Evolutionary conservation across 2,329 filamentous ascomycete genomes (phyloP).

Genomic region (Orbilia javanica): DNA sequence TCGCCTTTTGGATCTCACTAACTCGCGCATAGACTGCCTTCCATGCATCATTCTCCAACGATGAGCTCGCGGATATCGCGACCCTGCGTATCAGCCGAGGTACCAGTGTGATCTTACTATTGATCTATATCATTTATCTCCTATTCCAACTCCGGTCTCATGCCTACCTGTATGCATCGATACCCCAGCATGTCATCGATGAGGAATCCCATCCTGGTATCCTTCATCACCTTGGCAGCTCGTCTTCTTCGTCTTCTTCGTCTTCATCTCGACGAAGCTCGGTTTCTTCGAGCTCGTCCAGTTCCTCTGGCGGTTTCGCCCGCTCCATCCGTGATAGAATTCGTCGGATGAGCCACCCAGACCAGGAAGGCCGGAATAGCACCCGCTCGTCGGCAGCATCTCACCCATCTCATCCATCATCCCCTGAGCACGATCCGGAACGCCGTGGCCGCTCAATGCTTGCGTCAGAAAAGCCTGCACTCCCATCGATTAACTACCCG

Average conservation of each 20-base stretch:
- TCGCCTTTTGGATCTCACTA: not conserved
- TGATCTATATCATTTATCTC: constrained; percentile 86
- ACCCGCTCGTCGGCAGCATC: constrained; percentile 44
- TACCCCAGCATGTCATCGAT: constrained; percentile 90
- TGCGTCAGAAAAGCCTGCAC: constrained; percentile 30
- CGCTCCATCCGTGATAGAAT: constrained; percentile 55
- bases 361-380: constrained; percentile 47
- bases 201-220: constrained; percentile 90
- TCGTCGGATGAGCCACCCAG: constrained; percentile 53
- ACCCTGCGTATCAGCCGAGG: constrained; percentile 86
- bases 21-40: constrained; percentile 78
- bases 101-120: constrained; percentile 81
- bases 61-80: constrained; percentile 73
- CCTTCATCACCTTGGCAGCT: constrained; percentile 70
- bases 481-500: not conserved
- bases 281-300: constrained; percentile 71
- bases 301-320: constrained; percentile 60
- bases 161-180: constrained; percentile 84
- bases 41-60: constrained; percentile 82
- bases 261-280: constrained; percentile 65
- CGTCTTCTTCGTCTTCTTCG: constrained; percentile 60
- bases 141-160: constrained; percentile 94
- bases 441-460: constrained; percentile 44
- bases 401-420: constrained; percentile 33
- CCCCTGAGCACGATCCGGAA: constrained; percentile 28